Evolutionary conservation across 2,329 filamentous ascomycete species (phyloP).

Genomic region (Ceratocystis diversiconidia): DNA sequence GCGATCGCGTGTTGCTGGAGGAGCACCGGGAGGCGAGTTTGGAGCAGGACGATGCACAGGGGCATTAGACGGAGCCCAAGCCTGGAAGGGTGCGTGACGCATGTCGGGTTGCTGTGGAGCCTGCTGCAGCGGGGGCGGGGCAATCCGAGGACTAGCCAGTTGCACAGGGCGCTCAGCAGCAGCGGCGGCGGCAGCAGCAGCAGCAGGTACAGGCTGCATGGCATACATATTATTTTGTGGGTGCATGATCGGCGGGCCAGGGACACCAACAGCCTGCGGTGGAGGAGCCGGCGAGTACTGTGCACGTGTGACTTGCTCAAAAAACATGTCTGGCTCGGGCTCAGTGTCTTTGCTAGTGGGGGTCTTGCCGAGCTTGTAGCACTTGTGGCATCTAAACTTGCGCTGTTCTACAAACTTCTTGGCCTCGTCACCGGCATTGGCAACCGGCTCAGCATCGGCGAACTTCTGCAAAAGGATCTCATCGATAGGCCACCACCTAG

Average conservation of each 20-base stretch:
- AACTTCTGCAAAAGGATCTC: conserved; percentile 37
- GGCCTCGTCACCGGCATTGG: conserved; percentile 37
- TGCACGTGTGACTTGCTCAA: conserved; percentile 5
- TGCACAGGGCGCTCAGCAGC: conserved; percentile 20
- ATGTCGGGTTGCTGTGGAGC: conserved; percentile 5
- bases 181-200: too few relatives aligned
- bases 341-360: conserved; percentile 21
- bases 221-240: not conserved
- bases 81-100: conserved; percentile 8
- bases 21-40: conserved; percentile 5
- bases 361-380: conserved; percentile 41
- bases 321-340: conserved; percentile 22
- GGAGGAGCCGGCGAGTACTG: conserved; percentile 1
- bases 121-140: conserved; percentile 7
- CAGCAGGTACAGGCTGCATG: not conserved
- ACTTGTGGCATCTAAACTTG: conserved; percentile 63
- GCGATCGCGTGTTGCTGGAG: conserved; percentile 4
- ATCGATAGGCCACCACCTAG: conserved; percentile 55
- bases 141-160: conserved; percentile 18
- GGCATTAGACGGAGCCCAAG: conserved; percentile 7
- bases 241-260: conserved; percentile 12
- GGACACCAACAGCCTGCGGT: not conserved
- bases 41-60: conserved; percentile 14
- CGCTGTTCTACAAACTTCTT: conserved; percentile 45
- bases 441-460: conserved; percentile 34